Evolutionary conservation across 1,284 basidiomycete genomes (phyloP).

Genomic region (Sanghuangporus sanghuang): DNA sequence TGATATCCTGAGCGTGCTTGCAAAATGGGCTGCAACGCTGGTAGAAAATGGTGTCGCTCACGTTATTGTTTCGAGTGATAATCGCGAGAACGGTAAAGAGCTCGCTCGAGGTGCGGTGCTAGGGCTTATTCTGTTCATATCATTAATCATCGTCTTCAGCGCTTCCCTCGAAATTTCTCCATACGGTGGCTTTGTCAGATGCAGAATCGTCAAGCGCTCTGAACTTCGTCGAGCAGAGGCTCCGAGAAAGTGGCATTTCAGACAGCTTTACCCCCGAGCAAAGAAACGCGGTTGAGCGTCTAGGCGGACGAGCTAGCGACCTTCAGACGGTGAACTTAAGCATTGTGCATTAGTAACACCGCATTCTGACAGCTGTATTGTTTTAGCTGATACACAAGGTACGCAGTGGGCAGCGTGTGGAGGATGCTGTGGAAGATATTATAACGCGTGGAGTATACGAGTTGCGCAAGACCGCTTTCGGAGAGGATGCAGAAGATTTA

Average conservation of each 20-base stretch:
- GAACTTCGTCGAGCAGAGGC: slow-evolving; percentile 76
- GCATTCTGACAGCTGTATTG: not conserved
- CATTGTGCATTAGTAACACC: not conserved
- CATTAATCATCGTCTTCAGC: slow-evolving; percentile 39
- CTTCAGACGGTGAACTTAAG: slow-evolving; percentile 62
- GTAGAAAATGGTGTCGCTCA: slow-evolving; percentile 87
- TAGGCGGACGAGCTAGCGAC: slow-evolving; percentile 87
- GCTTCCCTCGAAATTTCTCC: slow-evolving; percentile 82
- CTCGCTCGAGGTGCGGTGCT: slow-evolving; percentile 64
- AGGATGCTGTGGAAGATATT: slow-evolving; percentile 87
- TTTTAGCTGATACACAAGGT: slow-evolving; percentile 80
- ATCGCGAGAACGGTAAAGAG: slow-evolving; percentile 81
- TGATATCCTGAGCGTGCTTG: slow-evolving; percentile 71
- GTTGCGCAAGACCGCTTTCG: slow-evolving; percentile 88
- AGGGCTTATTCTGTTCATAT: not conserved
- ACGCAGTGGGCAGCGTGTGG: slow-evolving; percentile 63
- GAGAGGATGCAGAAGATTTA: slow-evolving; percentile 85
- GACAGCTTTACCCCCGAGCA: slow-evolving; percentile 51
- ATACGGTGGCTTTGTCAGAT: slow-evolving; percentile 74
- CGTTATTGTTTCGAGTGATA: slow-evolving; percentile 88
- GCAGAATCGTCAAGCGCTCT: slow-evolving; percentile 81
- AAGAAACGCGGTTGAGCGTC: slow-evolving; percentile 53
- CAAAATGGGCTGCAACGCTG: slow-evolving; percentile 82
- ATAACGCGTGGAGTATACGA: slow-evolving; percentile 77
- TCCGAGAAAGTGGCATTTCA: slow-evolving; percentile 54